Base-by-base conservation (phyloP, 352 stramenopile species). In the Thalassiosira mediterranea region DNA sequence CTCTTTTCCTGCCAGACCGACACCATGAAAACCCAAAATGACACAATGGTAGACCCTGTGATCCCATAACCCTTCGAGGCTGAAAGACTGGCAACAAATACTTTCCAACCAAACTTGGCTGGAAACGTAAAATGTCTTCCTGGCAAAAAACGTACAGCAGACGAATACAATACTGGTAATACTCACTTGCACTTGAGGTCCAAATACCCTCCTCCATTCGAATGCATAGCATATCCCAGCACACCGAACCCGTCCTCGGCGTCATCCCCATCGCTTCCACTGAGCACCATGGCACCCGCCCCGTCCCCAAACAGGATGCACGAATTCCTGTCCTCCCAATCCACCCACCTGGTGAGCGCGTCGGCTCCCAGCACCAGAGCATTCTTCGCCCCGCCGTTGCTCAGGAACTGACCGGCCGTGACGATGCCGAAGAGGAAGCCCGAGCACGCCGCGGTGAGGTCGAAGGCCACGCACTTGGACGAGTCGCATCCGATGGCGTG, bases 241-340 rank as follows among this genome's bases (percentile, higher is more conserved):
- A 94, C 58, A 52, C 74, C 79, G 66, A 75, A 68, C 32, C 82
- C 86, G 59, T 75, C 53, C 3, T 62, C 31, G 17, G 66, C 72
- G 5, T 72, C 53, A 44, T 79, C 64, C 42, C 80, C 32, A 32
- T 81, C 71, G 11, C 70, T 75, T 58, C 31, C 32, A 52, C 64
- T 76, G 3, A 95, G 25, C 1, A 96, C 89, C 77, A 95, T 90
- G 5, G 92, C 92, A 11, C 91, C 92, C 4, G 91, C 90, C 15
- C 91, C 92, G 85, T 96, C 92, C 29, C 92, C 92, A 83, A 96
- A 96, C 13, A 96, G 72, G 64, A 96, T 96, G 60, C 91, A 95
- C 13, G 82, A 82, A 82, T 95, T 95, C 31, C 92, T 72, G 83
- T 96, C 91, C 47, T 93, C 87, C 92, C 92, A 96, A 81, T 96